Percentiles rank a stretch among this genome's conserved stretches.
These are phyloP conservation scores for Sugiyamaella neomexicana DNA, from an alignment of 1,139 yeast genomes.

Conservation along the genomic window DNA sequence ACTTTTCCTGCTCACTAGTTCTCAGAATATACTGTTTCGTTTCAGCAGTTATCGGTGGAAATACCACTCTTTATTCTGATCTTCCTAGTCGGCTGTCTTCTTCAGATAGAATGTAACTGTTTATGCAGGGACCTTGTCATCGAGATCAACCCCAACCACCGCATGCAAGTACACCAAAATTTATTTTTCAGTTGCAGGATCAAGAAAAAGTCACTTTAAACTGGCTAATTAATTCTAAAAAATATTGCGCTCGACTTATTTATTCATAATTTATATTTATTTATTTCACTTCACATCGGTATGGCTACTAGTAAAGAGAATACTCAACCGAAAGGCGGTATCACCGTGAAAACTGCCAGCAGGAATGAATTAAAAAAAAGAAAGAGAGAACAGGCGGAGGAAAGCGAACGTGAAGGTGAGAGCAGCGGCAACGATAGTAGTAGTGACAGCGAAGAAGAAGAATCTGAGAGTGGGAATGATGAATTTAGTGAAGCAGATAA, in stretches of 20 bases:
- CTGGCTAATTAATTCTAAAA: too few species aligned
- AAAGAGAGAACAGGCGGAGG: constrained; percentile 11
- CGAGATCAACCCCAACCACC: constrained; percentile 8
- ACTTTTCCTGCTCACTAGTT: too few species aligned
- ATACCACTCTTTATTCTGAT: background rate
- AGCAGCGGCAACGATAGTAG: constrained; percentile 8
- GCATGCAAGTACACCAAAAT: background rate
- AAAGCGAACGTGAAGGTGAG: constrained; percentile 2
- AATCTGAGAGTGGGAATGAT: constrained; percentile 1
- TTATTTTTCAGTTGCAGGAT: constrained; percentile 6
- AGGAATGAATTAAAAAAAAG: constrained; percentile 10
- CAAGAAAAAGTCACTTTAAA: background rate
- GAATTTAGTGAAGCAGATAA: constrained; percentile 11
- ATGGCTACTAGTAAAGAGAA: constrained; percentile 4
- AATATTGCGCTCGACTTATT: background rate
- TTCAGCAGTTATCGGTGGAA: too few species aligned
- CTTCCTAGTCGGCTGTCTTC: background rate
- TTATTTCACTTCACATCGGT: constrained; percentile 1
- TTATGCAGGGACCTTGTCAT: constrained; percentile 3
- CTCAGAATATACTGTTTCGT: too few species aligned
- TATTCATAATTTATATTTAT: constrained; percentile 10
- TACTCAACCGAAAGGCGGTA: constrained; percentile 1
- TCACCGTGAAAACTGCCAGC: constrained; percentile 1
- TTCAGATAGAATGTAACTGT: background rate
- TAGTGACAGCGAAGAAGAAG: constrained; percentile 19